phyloP scores from a whole-genome alignment of 1,139 yeast species.

The Pneumocystis jirovecii region DNA sequence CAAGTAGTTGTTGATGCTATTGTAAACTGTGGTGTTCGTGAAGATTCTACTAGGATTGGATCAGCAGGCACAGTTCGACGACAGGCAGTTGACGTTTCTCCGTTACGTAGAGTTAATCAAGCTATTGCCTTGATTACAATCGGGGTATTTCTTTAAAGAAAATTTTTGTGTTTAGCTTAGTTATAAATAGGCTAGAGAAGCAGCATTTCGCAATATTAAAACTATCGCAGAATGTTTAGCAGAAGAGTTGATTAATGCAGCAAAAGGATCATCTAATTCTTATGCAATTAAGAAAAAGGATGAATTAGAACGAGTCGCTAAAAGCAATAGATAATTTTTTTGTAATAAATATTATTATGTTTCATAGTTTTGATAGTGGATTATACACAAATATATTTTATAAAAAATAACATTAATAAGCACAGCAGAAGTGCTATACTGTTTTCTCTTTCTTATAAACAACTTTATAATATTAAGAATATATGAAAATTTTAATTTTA shows the following conservation, averaged over 20 bases:
- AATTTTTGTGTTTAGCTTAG: neutral
- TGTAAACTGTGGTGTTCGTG: constrained; percentile 99
- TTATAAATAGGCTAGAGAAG: constrained; percentile 58
- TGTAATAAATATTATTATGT: neutral
- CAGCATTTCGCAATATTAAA: constrained; percentile 99
- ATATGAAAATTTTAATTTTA: neutral
- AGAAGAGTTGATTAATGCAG: constrained; percentile 99
- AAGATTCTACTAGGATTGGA: constrained; percentile 99
- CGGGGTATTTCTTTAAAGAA: constrained; percentile 38
- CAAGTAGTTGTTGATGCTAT: constrained; percentile 99
- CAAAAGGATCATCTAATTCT: constrained; percentile 99
- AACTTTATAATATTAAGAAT: neutral
- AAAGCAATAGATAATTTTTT: constrained; percentile 88
- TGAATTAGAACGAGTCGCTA: constrained; percentile 99
- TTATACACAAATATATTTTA: neutral
- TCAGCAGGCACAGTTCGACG: constrained; percentile 99
- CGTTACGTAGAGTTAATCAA: constrained; percentile 99
- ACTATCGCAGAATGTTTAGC: constrained; percentile 99
- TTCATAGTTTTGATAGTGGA: neutral
- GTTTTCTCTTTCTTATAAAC: neutral
- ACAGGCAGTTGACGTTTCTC: constrained; percentile 99
- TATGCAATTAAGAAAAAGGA: constrained; percentile 99
- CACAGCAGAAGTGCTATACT: neutral
- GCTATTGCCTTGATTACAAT: constrained; percentile 94
- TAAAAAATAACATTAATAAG: neutral